Conservation (phyloP, 768 basidiomycete species). For the Trametopsis cervina region DNA sequence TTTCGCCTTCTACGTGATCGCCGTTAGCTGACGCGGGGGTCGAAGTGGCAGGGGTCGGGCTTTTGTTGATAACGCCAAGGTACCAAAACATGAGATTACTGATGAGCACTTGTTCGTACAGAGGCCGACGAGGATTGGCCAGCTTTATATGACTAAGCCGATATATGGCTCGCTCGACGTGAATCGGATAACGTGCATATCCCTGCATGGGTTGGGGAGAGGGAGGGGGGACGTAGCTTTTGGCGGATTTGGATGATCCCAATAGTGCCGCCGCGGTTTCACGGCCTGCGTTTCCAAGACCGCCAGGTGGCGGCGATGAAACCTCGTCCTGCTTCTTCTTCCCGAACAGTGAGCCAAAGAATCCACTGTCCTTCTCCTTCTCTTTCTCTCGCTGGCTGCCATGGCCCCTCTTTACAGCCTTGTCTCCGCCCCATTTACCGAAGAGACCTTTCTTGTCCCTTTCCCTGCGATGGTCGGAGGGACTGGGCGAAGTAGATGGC, state of each 20-base stretch:
- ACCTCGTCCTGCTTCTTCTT: constrained; percentile 83
- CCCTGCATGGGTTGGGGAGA: constrained; percentile 45
- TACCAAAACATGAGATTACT: constrained; percentile 99
- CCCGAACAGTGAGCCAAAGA: constrained; percentile 90
- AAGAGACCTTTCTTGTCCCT: constrained; percentile 72
- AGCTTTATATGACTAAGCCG: constrained; percentile 97
- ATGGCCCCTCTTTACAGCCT: constrained; percentile 47
- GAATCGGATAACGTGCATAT: constrained; percentile 89
- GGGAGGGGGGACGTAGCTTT: constrained; percentile 50
- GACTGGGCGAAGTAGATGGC: constrained; percentile 25
- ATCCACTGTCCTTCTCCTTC: constrained; percentile 67
- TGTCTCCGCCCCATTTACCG: constrained; percentile 62
- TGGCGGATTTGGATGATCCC: constrained; percentile 77
- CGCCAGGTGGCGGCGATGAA: constrained; percentile 24
- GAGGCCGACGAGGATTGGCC: constrained; percentile 90
- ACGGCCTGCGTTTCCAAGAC: constrained; percentile 49
- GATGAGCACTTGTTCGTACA: constrained; percentile 94
- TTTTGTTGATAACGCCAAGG: constrained; percentile 93
- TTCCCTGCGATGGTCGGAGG: constrained; percentile 37
- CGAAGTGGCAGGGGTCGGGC: constrained; percentile 34
- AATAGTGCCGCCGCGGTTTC: constrained; percentile 85
- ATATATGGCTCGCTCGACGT: constrained; percentile 97
- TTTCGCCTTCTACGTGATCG: constrained; percentile 17
- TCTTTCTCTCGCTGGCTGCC: constrained; percentile 39
- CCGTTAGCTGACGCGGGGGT: constrained; percentile 25